A percentile compares a stretch with the other conserved stretches of the same genome.
Evolutionary conservation across 2,329 filamentous ascomycete genomes (phyloP).

Genomic region (Stagonosporopsis chrysanthemi): DNA sequence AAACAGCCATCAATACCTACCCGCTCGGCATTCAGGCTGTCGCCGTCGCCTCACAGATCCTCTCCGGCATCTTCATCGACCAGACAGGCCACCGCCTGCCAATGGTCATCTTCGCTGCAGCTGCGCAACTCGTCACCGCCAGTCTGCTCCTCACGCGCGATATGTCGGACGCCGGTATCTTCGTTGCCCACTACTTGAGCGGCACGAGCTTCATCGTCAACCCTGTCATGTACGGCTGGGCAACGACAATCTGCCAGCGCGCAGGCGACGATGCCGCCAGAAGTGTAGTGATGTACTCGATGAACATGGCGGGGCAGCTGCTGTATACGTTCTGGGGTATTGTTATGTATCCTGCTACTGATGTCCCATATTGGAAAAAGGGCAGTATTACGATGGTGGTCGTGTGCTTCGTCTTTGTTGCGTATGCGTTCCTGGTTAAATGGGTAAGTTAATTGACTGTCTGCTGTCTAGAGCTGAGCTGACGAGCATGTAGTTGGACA

Average conservation of each 20-base stretch:
- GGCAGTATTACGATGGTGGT: conserved; percentile 48
- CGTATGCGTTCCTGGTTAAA: conserved; percentile 19
- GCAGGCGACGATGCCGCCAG: conserved; percentile 52
- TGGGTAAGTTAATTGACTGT: conserved; percentile 23
- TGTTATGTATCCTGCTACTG: conserved; percentile 51
- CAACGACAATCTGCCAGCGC: conserved; percentile 47
- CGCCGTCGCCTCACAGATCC: conserved; percentile 59
- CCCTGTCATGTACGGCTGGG: conserved; percentile 51
- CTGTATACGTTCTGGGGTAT: conserved; percentile 58
- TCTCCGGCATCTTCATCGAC: conserved; percentile 48
- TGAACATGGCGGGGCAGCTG: conserved; percentile 48
- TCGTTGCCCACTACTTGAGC: conserved; percentile 48
- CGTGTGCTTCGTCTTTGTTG: conserved; percentile 29
- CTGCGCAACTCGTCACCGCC: conserved; percentile 44
- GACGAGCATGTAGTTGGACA: neutral
- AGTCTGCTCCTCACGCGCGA: conserved; percentile 42
- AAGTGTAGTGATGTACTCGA: conserved; percentile 50
- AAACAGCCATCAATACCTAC: conserved; percentile 63
- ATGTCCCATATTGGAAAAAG: conserved; percentile 54
- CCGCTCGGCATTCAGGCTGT: conserved; percentile 64
- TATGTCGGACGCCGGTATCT: conserved; percentile 40
- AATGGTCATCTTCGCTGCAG: conserved; percentile 42
- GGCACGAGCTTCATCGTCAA: conserved; percentile 51
- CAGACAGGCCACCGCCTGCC: conserved; percentile 42
- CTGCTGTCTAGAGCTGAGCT: neutral